These are phyloP conservation scores for Babjeviella inositovora DNA, from an alignment of 805 yeast species.

Conservation along the genomic window DNA sequence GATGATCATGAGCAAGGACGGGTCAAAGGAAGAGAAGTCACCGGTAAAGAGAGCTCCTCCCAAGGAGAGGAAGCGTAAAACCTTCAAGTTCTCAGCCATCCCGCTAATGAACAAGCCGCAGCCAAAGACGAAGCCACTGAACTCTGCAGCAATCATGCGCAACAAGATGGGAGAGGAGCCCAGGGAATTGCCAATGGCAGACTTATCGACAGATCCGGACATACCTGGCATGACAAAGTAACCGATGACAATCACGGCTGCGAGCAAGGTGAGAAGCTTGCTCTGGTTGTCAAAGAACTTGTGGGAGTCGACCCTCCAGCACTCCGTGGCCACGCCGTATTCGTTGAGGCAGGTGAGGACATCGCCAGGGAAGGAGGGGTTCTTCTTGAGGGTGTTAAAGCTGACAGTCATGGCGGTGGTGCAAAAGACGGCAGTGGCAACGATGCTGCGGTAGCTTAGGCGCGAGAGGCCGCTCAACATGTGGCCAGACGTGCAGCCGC, in stretches of 20 bases:
- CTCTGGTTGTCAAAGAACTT: conserved; percentile 5
- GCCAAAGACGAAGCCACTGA: conserved; percentile 20
- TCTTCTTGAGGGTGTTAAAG: conserved; percentile 1
- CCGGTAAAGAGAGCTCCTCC: too few relatives aligned
- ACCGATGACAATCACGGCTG: conserved; percentile 4
- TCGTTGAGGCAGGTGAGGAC: too few relatives aligned
- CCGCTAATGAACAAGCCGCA: conserved; percentile 29
- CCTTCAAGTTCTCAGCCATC: too few relatives aligned
- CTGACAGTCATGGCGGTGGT: conserved; percentile 12
- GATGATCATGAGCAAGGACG: conserved; percentile 25
- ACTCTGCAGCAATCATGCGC: too few relatives aligned
- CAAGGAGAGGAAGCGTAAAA: too few relatives aligned
- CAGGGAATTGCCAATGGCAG: too few relatives aligned
- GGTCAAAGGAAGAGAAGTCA: too few relatives aligned
- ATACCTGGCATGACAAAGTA: conserved; percentile 11
- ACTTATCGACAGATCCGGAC: too few relatives aligned
- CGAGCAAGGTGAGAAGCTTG: conserved; percentile 3
- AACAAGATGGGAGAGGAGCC: too few relatives aligned
- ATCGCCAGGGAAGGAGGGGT: too few relatives aligned
- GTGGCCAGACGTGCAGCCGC: conserved; percentile 42
- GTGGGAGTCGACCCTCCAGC: conserved; percentile 6
- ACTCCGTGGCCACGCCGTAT: conserved; percentile 1
- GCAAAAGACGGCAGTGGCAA: conserved; percentile 22
- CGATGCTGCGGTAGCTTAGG: conserved; percentile 21
- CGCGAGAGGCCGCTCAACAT: conserved; percentile 34